phyloP scores from a whole-genome alignment of 179 eudicot genomes.

The Beta macrorhiza region DNA sequence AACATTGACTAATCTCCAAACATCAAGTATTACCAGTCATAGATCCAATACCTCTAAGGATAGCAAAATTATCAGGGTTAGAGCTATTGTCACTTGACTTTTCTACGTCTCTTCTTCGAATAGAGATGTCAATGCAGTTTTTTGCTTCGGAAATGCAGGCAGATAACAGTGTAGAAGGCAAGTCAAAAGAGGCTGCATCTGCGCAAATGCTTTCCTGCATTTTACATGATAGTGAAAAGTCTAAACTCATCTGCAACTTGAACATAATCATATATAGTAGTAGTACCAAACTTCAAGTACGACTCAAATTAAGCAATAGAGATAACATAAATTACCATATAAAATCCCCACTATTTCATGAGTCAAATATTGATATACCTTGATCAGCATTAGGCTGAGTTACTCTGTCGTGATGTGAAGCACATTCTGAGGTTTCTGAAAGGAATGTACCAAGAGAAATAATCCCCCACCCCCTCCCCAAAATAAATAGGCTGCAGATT shows the following conservation, averaged over 20 bases:
- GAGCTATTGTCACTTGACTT: slow-evolving; percentile 61
- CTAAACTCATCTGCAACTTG: slow-evolving; percentile 12
- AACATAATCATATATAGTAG: neutral
- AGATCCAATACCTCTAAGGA: slow-evolving; percentile 73
- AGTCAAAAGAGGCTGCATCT: slow-evolving; percentile 96
- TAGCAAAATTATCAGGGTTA: slow-evolving; percentile 84
- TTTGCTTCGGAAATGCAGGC: slow-evolving; percentile 94
- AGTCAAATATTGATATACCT: neutral
- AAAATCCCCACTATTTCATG: neutral
- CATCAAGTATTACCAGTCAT: slow-evolving; percentile 4
- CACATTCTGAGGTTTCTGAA: too few species aligned
- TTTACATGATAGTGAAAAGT: slow-evolving; percentile 11
- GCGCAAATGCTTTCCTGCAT: slow-evolving; percentile 90
- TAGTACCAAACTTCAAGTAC: neutral
- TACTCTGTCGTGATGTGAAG: neutral
- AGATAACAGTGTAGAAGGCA: slow-evolving; percentile 64
- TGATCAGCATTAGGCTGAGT: neutral
- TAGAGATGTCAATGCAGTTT: slow-evolving; percentile 71
- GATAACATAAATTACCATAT: neutral
- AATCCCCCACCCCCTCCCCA: neutral
- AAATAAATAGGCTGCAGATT: neutral
- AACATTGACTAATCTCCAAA: slow-evolving; percentile 18
- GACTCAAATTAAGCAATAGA: neutral
- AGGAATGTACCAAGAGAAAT: neutral
- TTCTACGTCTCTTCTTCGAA: slow-evolving; percentile 60